Evolutionary conservation across 1,284 basidiomycete species (phyloP), one percentile per base, ranked within the genome.

Genomic region (Cryptococcus floricola): DNA sequence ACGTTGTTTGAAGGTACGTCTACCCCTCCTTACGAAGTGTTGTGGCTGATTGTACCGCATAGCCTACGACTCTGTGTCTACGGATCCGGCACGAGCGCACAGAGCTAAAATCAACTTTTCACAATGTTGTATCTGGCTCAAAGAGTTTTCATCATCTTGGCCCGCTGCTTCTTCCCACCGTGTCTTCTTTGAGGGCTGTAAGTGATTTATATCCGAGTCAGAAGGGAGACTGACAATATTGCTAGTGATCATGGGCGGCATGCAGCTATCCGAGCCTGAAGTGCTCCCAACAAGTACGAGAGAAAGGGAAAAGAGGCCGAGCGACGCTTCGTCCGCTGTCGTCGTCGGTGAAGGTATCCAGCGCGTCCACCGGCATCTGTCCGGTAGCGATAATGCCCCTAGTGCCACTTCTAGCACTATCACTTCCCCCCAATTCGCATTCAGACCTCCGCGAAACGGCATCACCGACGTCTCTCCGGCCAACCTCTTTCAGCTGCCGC

Each of bases 121-220:
- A 2, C 67, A 71, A 53, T 76, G 74, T 56, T 76, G 74, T 47
- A 60, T 64, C 16, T 76, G 74, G 74, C 56, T 76, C 19, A 62
- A 68, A 41, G 67, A 71, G 39, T 67, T 74, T 27, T 67, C 64
- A 5, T 57, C 59, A 4, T 70, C 68, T 4, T 76, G 74, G 74
- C 65, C 74, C 0, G 65, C 69, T 1, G 71, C 74, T 1, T 71
- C 69, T 3, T 62, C 69, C 6, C 73, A 74, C 58, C 67, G 70
- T 53, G 53, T 73, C 10, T 76, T 74, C 60, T 73, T 76, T 47
- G 74, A 76, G 46, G 71, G 68, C 9, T 59, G 69, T 70, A 50
- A 65, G 68, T 66, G 0, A 5, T 39, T 4, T 12, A 23, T 46
- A 13, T 16, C 19, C 41, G n/a, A n/a, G 41, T 42, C 14, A 16